These are phyloP conservation scores for Thinopyrum obtusiflorum DNA, from an alignment of 202 grass and related monocot species.

Conservation along the genomic window DNA sequence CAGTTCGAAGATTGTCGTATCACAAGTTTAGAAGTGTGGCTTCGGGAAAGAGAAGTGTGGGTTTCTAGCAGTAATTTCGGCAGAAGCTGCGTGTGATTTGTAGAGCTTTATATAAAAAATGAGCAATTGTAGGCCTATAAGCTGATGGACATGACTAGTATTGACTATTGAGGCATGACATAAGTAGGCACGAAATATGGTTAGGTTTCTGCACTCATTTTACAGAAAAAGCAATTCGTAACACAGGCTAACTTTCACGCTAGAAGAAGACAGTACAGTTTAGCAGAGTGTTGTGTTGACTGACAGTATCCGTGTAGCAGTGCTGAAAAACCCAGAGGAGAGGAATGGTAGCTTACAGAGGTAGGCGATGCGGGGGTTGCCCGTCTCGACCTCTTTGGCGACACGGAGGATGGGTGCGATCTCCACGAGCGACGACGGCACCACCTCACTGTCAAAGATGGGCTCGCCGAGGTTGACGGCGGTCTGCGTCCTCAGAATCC, in stretches of 20 bases:
- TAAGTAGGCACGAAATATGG: not conserved
- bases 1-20: too few relatives aligned
- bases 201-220: not conserved
- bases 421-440: slow-evolving; percentile 83
- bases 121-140: slow-evolving; percentile 8
- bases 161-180: not conserved
- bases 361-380: slow-evolving; percentile 70
- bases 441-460: slow-evolving; percentile 87
- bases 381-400: slow-evolving; percentile 72
- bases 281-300: not conserved
- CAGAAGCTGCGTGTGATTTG: too few relatives aligned
- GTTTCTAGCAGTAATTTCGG: too few relatives aligned
- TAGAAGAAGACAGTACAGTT: not conserved
- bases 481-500: slow-evolving; percentile 75
- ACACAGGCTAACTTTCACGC: not conserved
- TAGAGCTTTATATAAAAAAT: not conserved
- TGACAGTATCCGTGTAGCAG: not conserved
- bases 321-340: not conserved
- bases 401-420: slow-evolving; percentile 92
- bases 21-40: too few relatives aligned
- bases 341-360: slow-evolving; percentile 58
- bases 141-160: not conserved
- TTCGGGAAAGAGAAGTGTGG: too few relatives aligned
- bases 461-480: slow-evolving; percentile 82
- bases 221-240: too few relatives aligned